phyloP scores from a whole-genome alignment of 1,139 yeast genomes.

The Taphrina populina region DNA sequence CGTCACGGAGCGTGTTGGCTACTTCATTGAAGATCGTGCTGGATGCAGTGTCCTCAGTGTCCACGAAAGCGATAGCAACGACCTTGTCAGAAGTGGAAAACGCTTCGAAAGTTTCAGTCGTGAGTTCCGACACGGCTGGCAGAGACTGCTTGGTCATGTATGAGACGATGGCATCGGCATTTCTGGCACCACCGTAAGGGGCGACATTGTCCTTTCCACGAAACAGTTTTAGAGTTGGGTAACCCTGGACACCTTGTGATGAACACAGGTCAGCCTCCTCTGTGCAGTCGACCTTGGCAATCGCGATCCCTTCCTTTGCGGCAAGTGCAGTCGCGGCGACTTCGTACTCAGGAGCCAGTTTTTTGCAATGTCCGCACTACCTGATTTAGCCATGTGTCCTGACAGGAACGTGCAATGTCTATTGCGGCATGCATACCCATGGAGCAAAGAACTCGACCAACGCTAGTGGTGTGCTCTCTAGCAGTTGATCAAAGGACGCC shows the following conservation, averaged over 20 bases:
- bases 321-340: constrained; percentile 76
- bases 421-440: constrained; percentile 56
- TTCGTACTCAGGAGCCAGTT: constrained; percentile 84
- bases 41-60: constrained; percentile 46
- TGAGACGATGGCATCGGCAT: constrained; percentile 69
- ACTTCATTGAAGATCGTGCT: constrained; percentile 56
- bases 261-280: constrained; percentile 78
- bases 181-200: constrained; percentile 80
- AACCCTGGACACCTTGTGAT: constrained; percentile 75
- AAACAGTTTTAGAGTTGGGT: constrained; percentile 87
- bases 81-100: constrained; percentile 54
- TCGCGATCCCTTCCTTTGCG: constrained; percentile 59
- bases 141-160: constrained; percentile 80
- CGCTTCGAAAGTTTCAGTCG: constrained; percentile 54
- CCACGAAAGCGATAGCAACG: constrained; percentile 53
- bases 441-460: constrained; percentile 97
- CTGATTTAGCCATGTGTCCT: too few species aligned
- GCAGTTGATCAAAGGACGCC: constrained; percentile 58
- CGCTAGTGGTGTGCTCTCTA: constrained; percentile 72
- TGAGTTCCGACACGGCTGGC: constrained; percentile 69
- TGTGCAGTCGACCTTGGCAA: constrained; percentile 93
- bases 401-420: too few species aligned
- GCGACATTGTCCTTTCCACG: constrained; percentile 55
- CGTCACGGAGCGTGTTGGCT: constrained; percentile 62
- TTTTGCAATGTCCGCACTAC: constrained; percentile 79